Base-by-base conservation (phyloP, 106 monocot species). In the Chionographis japonica region DNA sequence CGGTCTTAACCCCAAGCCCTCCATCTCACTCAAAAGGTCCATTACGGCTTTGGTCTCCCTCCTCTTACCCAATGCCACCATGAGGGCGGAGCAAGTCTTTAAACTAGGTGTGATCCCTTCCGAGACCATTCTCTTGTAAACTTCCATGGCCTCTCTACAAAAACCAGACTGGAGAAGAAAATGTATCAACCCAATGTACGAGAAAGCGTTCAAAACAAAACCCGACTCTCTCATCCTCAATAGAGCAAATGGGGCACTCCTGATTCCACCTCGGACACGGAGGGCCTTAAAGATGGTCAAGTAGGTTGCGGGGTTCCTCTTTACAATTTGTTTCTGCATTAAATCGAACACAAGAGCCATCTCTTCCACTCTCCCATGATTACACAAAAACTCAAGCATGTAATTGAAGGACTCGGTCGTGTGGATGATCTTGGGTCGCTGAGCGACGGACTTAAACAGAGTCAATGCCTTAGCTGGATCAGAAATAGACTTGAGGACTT, bases 271-370 rank as follows among this genome's bases (percentile, higher is more conserved):
- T 12, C 65, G 65, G 11, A 97, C 68, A 52, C 67, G 52, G 19
- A 98, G 72, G 15, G 74, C 69, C 62, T 77, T 83, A 66, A 98
- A 98, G 39, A 98, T 83, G 2, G 62, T 79, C 68, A 93, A 73
- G 69, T 87, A 98, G 3, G 97, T 98, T 4, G 50, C 72, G 0
- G 74, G 37, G 52, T 71, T 83, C 66, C 85, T 73, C 74, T 85
- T 93, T 6, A 98, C 89, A 15, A 98, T 85, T 55, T 83, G 87
- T 79, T 77, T 90, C 76, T 98, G 97, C 92, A 98, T 98, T 71
- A 90, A 58, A 79, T 98, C 93, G 60, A 98, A 98, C 78, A 98
- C 97, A 62, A 68, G 38, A 18, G 70, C 80, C 92, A 97, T 92
- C 20, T 97, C 87, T 37, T 74, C 76, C 51, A 92, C 61, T 27